These are phyloP conservation scores for Cercospora sesami DNA, from an alignment of 2,329 filamentous ascomycete species.

Conservation along the genomic window DNA sequence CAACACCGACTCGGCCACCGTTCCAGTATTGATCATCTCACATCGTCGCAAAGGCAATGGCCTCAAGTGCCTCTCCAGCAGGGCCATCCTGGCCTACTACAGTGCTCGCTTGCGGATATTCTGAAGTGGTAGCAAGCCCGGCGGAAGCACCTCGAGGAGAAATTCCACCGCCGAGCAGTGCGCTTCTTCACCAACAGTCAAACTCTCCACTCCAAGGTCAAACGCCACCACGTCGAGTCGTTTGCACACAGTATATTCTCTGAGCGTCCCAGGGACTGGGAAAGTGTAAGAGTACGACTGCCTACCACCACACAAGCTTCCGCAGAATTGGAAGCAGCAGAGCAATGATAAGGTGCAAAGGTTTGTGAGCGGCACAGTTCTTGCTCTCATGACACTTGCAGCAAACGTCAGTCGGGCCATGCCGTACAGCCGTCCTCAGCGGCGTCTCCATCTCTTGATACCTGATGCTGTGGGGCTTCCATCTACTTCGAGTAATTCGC, in stretches of 20 bases:
- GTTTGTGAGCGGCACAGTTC: background rate
- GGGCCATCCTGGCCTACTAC: background rate
- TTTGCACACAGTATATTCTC: background rate
- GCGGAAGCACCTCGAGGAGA: background rate
- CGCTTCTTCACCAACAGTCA: background rate
- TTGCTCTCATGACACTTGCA: background rate
- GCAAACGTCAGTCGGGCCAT: background rate
- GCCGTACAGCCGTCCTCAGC: background rate
- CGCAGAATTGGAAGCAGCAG: background rate
- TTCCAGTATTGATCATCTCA: background rate
- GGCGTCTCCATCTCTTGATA: background rate
- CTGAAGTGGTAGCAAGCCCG: background rate
- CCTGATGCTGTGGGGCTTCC: background rate
- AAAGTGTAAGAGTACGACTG: background rate
- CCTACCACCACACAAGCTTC: background rate
- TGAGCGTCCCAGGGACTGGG: background rate
- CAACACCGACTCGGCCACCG: background rate
- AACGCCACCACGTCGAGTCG: background rate
- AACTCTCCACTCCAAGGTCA: background rate
- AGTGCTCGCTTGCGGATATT: background rate
- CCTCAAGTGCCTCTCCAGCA: background rate
- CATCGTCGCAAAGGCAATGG: background rate
- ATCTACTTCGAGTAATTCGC: conserved; percentile 14
- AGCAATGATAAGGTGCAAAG: background rate
- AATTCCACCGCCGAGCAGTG: background rate